These are phyloP conservation scores for Gaertneriomyces semiglobifer DNA, from an alignment of 192 early-diverging fungal species.

Conservation along the genomic window DNA sequence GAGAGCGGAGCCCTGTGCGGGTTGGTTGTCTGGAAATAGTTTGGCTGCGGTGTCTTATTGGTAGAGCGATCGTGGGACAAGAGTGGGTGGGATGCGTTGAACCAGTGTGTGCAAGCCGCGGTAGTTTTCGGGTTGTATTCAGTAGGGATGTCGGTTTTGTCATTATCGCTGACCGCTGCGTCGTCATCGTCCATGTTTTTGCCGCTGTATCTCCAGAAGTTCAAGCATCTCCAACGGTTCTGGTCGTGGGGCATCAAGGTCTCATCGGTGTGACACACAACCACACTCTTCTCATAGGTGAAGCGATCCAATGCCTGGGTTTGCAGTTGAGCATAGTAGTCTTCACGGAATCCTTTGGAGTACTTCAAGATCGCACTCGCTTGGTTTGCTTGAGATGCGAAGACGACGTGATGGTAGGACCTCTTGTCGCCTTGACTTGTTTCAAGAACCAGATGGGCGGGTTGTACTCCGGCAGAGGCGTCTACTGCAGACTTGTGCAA, in stretches of 20 bases:
- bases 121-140: conserved; percentile 26
- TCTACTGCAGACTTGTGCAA: neutral
- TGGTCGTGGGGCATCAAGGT: conserved; percentile 40
- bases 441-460: conserved; percentile 18
- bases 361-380: conserved; percentile 33
- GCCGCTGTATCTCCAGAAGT: conserved; percentile 33
- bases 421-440: conserved; percentile 9
- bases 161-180: neutral
- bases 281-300: conserved; percentile 38
- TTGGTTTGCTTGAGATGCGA: conserved; percentile 53
- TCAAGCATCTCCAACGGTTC: conserved; percentile 44
- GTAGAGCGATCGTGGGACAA: conserved; percentile 2
- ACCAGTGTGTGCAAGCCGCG: conserved; percentile 42
- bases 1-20: conserved; percentile 36
- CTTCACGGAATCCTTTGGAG: neutral
- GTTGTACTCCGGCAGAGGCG: neutral
- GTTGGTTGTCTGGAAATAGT: conserved; percentile 50
- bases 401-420: conserved; percentile 46
- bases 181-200: neutral
- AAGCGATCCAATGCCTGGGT: conserved; percentile 35
- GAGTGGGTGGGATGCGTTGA: conserved; percentile 29
- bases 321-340: conserved; percentile 9
- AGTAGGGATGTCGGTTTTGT: neutral
- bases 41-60: neutral
- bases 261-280: conserved; percentile 52